Conservation (phyloP, 352 stramenopile species). For the Aphanomyces cochlioides region DNA sequence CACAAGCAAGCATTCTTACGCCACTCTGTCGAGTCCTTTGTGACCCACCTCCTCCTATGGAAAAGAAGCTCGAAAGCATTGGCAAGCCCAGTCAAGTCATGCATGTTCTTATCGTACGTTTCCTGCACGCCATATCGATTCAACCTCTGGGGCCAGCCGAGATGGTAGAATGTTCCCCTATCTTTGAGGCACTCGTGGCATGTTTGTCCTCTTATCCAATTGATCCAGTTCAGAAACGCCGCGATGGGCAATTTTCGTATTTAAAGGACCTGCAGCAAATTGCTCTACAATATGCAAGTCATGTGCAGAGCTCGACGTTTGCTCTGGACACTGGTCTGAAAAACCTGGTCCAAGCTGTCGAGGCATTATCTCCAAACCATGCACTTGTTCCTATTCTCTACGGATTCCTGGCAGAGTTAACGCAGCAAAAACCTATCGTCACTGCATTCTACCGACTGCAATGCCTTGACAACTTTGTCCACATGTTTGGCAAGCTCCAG, state of each 20-base stretch:
- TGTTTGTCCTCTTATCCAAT: not conserved
- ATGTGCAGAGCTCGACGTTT: not conserved
- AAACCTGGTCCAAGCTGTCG: not conserved
- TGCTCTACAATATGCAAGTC: not conserved
- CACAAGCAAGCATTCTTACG: not conserved
- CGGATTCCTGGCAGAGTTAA: not conserved
- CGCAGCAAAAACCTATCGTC: conserved; percentile 2
- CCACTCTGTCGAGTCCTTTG: not conserved
- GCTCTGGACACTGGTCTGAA: conserved; percentile 9
- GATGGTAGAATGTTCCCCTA: not conserved
- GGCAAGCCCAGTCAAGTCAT: not conserved
- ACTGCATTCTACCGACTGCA: conserved; percentile 8
- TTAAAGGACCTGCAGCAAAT: conserved; percentile 1
- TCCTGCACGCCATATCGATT: not conserved
- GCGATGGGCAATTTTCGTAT: not conserved
- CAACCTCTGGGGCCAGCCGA: not conserved
- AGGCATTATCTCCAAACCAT: not conserved
- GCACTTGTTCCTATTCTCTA: not conserved
- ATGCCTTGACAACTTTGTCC: conserved; percentile 18
- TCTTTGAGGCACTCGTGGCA: not conserved
- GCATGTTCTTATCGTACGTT: not conserved
- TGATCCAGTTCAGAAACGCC: not conserved
- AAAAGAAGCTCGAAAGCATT: not conserved
- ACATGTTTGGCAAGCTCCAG: not conserved
- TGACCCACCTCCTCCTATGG: not conserved